phyloP scores from a whole-genome alignment of 306 rosid species.

The Arachis hypogaea region DNA sequence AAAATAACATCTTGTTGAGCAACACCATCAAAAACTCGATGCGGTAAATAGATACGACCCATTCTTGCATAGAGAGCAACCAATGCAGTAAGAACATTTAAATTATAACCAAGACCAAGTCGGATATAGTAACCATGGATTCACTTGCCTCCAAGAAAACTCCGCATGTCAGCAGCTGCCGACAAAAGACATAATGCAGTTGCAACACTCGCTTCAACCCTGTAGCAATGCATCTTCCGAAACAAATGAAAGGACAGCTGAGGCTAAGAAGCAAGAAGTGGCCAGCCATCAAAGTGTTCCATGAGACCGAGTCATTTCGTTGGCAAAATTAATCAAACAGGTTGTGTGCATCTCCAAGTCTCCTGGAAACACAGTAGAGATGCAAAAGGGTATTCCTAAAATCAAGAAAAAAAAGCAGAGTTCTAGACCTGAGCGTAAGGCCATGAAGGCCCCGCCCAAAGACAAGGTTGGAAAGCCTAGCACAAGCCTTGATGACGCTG shows the following conservation, averaged over 20 bases:
- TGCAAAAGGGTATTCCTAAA: neutral
- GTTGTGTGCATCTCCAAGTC: slow-evolving; percentile 58
- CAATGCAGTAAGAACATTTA: slow-evolving; percentile 58
- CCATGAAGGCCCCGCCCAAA: no score
- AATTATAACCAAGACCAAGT: slow-evolving; percentile 43
- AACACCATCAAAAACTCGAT: slow-evolving; percentile 46
- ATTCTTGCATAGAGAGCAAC: slow-evolving; percentile 60
- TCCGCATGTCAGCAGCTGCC: slow-evolving; percentile 53
- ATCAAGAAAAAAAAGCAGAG: no score
- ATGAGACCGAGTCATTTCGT: slow-evolving; percentile 62
- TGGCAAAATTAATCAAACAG: slow-evolving; percentile 62
- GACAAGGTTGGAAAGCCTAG: no score
- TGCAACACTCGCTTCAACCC: slow-evolving; percentile 24
- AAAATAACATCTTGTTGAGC: slow-evolving; percentile 59
- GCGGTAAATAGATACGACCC: neutral
- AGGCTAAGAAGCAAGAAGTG: slow-evolving; percentile 39
- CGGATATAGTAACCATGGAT: slow-evolving; percentile 61
- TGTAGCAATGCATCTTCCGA: no score
- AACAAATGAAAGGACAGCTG: no score
- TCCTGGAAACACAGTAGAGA: slow-evolving; percentile 53
- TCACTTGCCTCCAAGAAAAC: slow-evolving; percentile 43
- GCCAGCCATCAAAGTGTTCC: slow-evolving; percentile 74
- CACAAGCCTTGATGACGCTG: no score
- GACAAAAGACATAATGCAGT: slow-evolving; percentile 57
- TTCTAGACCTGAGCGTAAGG: no score